Percentiles rank a stretch among this genome's conserved stretches.
Conservation (phyloP, 495 filamentous ascomycete species). For the Letharia lupina region DNA sequence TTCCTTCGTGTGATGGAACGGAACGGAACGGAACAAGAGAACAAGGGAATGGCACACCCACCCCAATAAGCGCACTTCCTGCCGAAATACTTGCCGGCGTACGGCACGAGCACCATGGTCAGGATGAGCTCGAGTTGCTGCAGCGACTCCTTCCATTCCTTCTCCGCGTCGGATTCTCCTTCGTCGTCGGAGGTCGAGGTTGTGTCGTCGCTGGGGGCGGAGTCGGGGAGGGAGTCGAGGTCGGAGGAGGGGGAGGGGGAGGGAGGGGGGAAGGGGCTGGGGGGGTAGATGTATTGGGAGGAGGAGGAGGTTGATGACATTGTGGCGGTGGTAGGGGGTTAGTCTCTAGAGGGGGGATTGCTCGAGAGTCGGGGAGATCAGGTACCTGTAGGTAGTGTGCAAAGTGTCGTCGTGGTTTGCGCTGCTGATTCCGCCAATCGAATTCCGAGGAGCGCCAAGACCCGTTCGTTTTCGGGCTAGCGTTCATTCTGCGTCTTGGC, state of each 20-base stretch:
- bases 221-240: slow-evolving; percentile 35
- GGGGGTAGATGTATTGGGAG: slow-evolving; percentile 30
- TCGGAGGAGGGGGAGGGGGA: slow-evolving; percentile 39
- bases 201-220: slow-evolving; percentile 48
- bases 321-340: neutral
- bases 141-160: slow-evolving; percentile 85
- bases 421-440: neutral
- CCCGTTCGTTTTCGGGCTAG: neutral
- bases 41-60: slow-evolving; percentile 36
- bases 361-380: too few relatives aligned
- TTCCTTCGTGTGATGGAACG: neutral
- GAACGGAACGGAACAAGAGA: neutral
- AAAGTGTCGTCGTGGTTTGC: too few relatives aligned
- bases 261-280: slow-evolving; percentile 35
- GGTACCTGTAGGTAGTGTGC: too few relatives aligned
- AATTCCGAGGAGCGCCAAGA: neutral
- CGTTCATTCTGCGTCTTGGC: neutral
- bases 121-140: slow-evolving; percentile 87
- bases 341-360: too few relatives aligned
- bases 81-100: slow-evolving; percentile 86
- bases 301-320: slow-evolving; percentile 15
- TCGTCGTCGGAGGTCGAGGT: slow-evolving; percentile 43
- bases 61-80: slow-evolving; percentile 94
- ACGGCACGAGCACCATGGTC: slow-evolving; percentile 89
- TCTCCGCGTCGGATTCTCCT: slow-evolving; percentile 70